Evolutionary conservation across 106 monocot species (phyloP), one percentile per base, ranked within the genome.

Genomic region (Platanthera guangdongensis): DNA sequence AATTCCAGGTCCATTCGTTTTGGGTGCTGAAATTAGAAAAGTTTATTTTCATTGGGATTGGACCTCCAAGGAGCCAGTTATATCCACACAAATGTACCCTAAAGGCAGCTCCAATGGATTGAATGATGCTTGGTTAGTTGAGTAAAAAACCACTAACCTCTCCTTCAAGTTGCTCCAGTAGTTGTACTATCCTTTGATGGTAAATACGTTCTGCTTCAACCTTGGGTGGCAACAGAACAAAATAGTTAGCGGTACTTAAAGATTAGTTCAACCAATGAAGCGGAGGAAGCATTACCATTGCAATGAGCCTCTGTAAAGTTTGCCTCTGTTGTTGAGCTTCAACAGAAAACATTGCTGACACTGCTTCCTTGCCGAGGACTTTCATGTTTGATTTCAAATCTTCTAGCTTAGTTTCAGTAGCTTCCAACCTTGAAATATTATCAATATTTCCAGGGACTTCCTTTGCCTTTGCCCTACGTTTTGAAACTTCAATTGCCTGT

Each of bases 401-500:
- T 74, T 87, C 84, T 46, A 97, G 76, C 83, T 93, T 97, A 50
- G 81, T 64, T 78, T 97, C 96, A 73, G 96, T 89, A 68, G 84
- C 82, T 86, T 97, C 93, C 77, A 93, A 78, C 76, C 79, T 97
- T 50, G 82, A 84, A 82, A 52, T 86, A 57, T 77, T 89, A 80
- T 97, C 96, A 80, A 84, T 14, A 82, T 89, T 89, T 14, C 89
- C 91, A 74, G 89, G 81, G 16, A 84, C 57, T 77, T 97, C 96
- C 82, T 90, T 91, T 68, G 80, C 83, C 85, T 79, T 93, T 73
- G 88, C 85, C 73, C 91, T 93, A 54, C 93, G 85, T 73, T 86
- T 97, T 81, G 87, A 87, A 62, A 97, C 93, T 87, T 97, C 96
- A 81, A 93, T 86, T 78, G 91, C 91, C 96, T 97, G 65, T 10